Evolutionary conservation across 192 early-diverging fungal genomes (phyloP).

Genomic region (Coemansia sp.): DNA sequence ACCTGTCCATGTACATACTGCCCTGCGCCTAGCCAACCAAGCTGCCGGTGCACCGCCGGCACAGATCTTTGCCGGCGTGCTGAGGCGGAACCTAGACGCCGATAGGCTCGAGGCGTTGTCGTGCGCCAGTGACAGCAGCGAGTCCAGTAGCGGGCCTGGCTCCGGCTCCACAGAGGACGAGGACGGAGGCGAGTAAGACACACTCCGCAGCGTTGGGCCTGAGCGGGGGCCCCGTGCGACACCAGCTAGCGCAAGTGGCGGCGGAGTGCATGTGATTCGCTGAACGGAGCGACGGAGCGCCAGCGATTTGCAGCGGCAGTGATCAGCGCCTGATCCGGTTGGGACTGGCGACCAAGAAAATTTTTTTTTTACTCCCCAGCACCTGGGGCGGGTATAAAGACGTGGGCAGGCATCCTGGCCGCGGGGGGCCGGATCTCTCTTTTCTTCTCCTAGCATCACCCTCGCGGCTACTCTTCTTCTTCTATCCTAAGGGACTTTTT

Average conservation of each 20-base stretch:
- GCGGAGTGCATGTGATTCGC: background rate
- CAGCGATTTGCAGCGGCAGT: background rate
- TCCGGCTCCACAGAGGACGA: background rate
- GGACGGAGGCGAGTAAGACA: background rate
- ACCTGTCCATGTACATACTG: too few species aligned
- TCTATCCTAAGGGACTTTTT: background rate
- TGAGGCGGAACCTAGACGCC: constrained; percentile 3
- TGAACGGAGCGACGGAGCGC: background rate
- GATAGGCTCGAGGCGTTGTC: background rate
- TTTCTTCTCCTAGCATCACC: background rate
- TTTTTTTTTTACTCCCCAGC: constrained; percentile 11
- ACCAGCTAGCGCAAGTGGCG: too few species aligned
- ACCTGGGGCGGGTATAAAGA: constrained; percentile 5
- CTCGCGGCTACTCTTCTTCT: constrained; percentile 4
- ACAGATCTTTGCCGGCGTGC: background rate
- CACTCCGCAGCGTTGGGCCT: too few species aligned
- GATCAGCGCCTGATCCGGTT: constrained; percentile 10
- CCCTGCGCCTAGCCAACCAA: too few species aligned
- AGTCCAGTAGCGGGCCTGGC: too few species aligned
- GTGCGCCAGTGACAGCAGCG: too few species aligned
- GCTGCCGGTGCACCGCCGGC: too few species aligned
- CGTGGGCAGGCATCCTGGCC: background rate
- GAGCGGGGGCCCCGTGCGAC: too few species aligned
- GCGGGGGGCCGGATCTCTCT: background rate
- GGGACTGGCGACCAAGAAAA: constrained; percentile 17